Conservation (phyloP, 2,329 filamentous ascomycete genomes). For the Teratosphaeria pseudoeucalypti region DNA sequence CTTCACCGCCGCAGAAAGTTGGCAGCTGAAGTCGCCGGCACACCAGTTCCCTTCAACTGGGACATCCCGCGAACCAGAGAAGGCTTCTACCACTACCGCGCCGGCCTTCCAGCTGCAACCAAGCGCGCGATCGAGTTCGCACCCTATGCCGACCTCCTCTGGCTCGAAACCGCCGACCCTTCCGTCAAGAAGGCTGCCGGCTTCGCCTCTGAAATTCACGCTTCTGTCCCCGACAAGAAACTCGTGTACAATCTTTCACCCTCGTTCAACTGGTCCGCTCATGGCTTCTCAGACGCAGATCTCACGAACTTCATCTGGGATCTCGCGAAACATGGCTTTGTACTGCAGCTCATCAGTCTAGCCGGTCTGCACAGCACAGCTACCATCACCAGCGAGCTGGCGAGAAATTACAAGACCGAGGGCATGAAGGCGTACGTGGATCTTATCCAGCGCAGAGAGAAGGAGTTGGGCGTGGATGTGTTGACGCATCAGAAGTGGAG, state of each 20-base stretch:
- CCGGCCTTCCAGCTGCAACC: slow-evolving; percentile 74
- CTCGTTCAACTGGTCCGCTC: slow-evolving; percentile 97
- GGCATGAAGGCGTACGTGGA: slow-evolving; percentile 99
- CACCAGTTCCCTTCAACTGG: slow-evolving; percentile 73
- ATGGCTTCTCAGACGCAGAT: slow-evolving; percentile 75
- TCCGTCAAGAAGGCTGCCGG: slow-evolving; percentile 64
- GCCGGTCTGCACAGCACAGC: slow-evolving; percentile 55
- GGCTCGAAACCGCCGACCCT: slow-evolving; percentile 92
- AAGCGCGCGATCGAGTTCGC: slow-evolving; percentile 89
- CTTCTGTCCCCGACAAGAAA: slow-evolving; percentile 63
- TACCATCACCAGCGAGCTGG: slow-evolving; percentile 61
- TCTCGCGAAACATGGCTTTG: slow-evolving; percentile 73
- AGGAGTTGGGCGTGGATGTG: slow-evolving; percentile 85
- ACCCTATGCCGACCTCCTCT: slow-evolving; percentile 86
- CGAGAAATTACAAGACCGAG: slow-evolving; percentile 71
- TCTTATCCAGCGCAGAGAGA: slow-evolving; percentile 77
- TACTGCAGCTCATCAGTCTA: slow-evolving; percentile 54
- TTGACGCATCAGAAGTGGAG: slow-evolving; percentile 89
- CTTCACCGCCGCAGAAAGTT: slow-evolving; percentile 66
- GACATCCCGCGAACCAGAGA: slow-evolving; percentile 88
- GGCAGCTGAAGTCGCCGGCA: slow-evolving; percentile 52
- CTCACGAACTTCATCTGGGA: slow-evolving; percentile 95
- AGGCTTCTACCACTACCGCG: slow-evolving; percentile 83
- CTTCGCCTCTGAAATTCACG: slow-evolving; percentile 68
- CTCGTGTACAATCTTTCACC: slow-evolving; percentile 94